Conservation (phyloP, 148 eudicot species). For the Tetragonia tetragonoides region DNA sequence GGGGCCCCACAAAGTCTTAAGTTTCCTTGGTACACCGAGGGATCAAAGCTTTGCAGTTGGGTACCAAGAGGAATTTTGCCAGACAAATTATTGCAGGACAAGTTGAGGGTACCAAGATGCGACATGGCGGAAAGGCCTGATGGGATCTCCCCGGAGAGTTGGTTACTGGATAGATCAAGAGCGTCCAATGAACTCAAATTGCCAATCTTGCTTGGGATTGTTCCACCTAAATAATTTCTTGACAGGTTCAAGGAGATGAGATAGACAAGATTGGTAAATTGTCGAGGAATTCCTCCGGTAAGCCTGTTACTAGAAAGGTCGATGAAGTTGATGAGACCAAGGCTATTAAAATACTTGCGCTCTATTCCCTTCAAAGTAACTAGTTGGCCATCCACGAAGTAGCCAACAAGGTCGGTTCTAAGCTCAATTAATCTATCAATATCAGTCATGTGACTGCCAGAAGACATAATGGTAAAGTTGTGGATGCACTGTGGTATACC, state of each 20-base stretch:
- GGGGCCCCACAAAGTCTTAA: no score
- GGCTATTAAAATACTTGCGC: constrained; percentile 34
- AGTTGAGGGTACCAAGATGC: constrained; percentile 35
- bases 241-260: constrained; percentile 42
- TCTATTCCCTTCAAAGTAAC: constrained; percentile 29
- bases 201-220: constrained; percentile 42
- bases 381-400: constrained; percentile 34
- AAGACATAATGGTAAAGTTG: constrained; percentile 29
- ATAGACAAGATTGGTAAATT: constrained; percentile 28
- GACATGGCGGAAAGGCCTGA: constrained; percentile 33
- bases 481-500: no score
- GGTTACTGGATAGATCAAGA: constrained; percentile 51
- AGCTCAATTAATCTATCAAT: no score
- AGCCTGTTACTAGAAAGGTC: constrained; percentile 45
- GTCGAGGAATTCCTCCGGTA: constrained; percentile 37
- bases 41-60: no score
- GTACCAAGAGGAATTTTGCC: constrained; percentile 36
- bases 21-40: no score
- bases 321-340: constrained; percentile 38
- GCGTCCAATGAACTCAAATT: constrained; percentile 24
- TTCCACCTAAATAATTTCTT: constrained; percentile 41
- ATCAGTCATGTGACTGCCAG: background rate
- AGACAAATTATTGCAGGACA: constrained; percentile 42
- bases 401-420: no score
- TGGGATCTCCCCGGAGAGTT: constrained; percentile 44